These are phyloP conservation scores for Aspergillus arachidicola DNA, from an alignment of 2,329 filamentous ascomycete species.

Conservation along the genomic window DNA sequence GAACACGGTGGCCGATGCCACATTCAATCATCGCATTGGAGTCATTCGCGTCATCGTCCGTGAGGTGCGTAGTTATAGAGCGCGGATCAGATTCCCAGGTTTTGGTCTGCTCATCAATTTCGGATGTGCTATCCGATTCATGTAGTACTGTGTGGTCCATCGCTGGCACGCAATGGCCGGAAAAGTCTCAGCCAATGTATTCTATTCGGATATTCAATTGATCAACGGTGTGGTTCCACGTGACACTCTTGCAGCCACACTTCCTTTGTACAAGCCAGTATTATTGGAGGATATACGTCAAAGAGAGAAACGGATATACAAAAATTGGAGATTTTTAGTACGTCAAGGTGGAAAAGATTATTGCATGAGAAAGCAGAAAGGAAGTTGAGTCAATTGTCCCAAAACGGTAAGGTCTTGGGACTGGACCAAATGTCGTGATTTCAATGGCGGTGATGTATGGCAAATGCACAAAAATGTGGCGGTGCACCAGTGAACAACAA, in stretches of 20 bases:
- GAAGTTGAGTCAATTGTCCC: conserved; percentile 2
- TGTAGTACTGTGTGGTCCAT: conserved; percentile 35
- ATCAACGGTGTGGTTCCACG: conserved; percentile 4
- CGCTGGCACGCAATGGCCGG: conserved; percentile 19
- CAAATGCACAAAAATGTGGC: conserved; percentile 20
- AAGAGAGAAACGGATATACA: background rate
- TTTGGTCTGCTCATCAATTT: conserved; percentile 39
- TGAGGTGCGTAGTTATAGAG: conserved; percentile 21
- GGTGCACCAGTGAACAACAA: conserved; percentile 27
- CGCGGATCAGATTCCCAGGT: conserved; percentile 35
- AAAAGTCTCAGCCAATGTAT: conserved; percentile 24
- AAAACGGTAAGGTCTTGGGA: background rate
- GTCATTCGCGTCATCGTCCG: conserved; percentile 23
- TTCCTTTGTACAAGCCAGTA: background rate
- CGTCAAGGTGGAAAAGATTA: background rate
- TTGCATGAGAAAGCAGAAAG: background rate
- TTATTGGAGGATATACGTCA: background rate
- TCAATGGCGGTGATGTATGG: conserved; percentile 11
- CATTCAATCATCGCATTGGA: conserved; percentile 33
- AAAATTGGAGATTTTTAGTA: background rate
- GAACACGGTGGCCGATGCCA: conserved; percentile 46
- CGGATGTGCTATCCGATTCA: conserved; percentile 39
- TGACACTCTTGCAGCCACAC: conserved; percentile 3
- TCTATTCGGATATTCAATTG: conserved; percentile 9
- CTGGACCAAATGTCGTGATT: conserved; percentile 15